Base-by-base conservation (phyloP, 139 green algal genomes). In the Coelastrella sp. region DNA sequence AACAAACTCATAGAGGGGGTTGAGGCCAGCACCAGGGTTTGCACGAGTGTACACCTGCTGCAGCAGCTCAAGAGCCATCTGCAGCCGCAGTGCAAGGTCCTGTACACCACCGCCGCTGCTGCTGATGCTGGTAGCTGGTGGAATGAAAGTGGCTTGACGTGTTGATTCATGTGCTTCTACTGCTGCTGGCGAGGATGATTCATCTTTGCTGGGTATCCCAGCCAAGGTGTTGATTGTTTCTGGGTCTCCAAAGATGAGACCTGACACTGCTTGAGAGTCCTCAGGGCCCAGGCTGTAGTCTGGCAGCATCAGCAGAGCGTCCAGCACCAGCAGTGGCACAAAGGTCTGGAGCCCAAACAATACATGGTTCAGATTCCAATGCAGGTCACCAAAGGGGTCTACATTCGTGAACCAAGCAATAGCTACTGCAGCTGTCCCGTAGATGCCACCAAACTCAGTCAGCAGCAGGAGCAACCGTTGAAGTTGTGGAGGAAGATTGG, bases 301-400 rank as follows among this genome's bases (percentile, higher is more conserved):
- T 6, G 93, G 93, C 24, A 94, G 80, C 88, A 94, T 94, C 24
- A 95, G 85, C 22, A 90, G 57, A 6, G 93, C 88, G 25, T 95
- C 92, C 9, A 93, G 63, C 1, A 59, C 56, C 24, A 93, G 19
- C 22, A 92, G 76, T 12, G 93, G 93, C 3, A 82, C 63, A 35
- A 92, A 91, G 11, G 88, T 81, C 11, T 58, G 24, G 11, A 95
- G 82, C 22, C 92, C 93, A 61, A 94, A 79, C 15, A 88, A 14
- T 12, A 91, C 81, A 14, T 93, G 87, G 7, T 72, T 56, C 1
- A 57, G 4, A 25, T 92, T 83, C 87, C 88, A 94, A 72, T 92
- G 90, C 49, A 95, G 17, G 22, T 58, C 82, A 57, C 90, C 91
- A 24, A 95, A 91, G 0, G 90, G 63, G n/a, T 93, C 87, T 1